phyloP scores from a whole-genome alignment of 139 green algal genomes.

The Micractinium sp. region DNA sequence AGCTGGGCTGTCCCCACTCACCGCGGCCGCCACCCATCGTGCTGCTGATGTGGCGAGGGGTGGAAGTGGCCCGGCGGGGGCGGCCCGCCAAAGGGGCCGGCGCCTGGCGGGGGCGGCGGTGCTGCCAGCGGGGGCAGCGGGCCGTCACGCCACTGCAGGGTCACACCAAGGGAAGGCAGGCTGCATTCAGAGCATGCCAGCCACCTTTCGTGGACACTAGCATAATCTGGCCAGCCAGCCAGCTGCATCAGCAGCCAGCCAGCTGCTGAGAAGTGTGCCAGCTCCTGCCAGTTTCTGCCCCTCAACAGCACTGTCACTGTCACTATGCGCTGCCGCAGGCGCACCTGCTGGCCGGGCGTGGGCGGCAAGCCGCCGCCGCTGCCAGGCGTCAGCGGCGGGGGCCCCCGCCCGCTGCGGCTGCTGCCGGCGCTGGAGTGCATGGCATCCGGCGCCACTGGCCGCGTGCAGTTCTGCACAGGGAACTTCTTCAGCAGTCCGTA shows the following conservation, averaged over 20 bases:
- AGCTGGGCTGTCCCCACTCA: background rate
- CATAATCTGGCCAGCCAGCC: too few species aligned
- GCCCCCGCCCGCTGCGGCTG: background rate
- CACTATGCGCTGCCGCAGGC: too few species aligned
- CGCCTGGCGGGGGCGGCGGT: background rate
- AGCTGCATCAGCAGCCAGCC: too few species aligned
- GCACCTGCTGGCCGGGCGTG: background rate
- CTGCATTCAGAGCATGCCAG: background rate
- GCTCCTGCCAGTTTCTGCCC: too few species aligned
- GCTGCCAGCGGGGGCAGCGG: background rate
- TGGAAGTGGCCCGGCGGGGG: constrained; percentile 8
- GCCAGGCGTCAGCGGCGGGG: background rate
- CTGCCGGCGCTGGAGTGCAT: background rate
- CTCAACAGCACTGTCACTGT: too few species aligned
- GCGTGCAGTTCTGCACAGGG: constrained; percentile 51
- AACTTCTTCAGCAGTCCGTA: constrained; percentile 69
- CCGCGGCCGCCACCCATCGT: constrained; percentile 4
- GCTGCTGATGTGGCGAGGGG: background rate
- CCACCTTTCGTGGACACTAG: too few species aligned
- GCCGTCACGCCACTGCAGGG: background rate
- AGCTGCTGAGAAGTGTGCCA: too few species aligned
- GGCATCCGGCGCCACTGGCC: constrained; percentile 38
- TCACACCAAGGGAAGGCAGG: background rate
- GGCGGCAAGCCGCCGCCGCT: background rate
- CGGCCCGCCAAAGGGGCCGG: background rate